Conservation (phyloP, 179 eudicot genomes). For the Gypsophila paniculata region DNA sequence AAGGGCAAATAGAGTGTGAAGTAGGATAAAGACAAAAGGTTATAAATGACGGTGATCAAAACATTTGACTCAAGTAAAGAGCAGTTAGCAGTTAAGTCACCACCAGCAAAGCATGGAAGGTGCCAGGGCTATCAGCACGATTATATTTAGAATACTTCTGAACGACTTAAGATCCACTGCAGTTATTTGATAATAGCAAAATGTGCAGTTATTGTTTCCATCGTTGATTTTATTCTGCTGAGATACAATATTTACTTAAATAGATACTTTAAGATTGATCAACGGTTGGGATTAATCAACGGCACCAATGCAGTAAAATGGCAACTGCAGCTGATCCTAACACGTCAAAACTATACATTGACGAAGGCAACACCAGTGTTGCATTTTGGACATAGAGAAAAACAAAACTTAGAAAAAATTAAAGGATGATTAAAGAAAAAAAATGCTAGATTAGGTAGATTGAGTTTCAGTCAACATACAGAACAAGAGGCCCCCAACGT, state of each 20-base stretch:
- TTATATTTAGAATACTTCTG: neutral
- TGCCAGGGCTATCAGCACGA: neutral
- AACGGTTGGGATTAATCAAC: no score
- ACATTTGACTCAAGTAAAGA: neutral
- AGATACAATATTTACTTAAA: no score
- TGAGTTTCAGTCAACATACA: conserved; percentile 51
- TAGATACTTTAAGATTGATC: no score
- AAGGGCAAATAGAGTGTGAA: neutral
- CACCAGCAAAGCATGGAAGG: neutral
- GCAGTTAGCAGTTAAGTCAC: neutral
- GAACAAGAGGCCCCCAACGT: conserved; percentile 82
- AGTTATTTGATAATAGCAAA: no score
- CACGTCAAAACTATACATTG: neutral
- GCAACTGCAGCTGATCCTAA: no score
- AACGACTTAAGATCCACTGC: no score
- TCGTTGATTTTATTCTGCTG: no score
- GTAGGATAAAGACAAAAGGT: neutral
- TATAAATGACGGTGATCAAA: neutral
- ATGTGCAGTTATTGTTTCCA: no score
- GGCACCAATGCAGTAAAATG: no score
- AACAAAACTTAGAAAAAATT: neutral
- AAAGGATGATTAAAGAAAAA: neutral
- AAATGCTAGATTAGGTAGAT: no score
- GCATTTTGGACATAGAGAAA: neutral
- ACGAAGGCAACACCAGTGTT: neutral